phyloP scores from a whole-genome alignment of 495 filamentous ascomycete genomes.

The Pyronema omphalodes region DNA sequence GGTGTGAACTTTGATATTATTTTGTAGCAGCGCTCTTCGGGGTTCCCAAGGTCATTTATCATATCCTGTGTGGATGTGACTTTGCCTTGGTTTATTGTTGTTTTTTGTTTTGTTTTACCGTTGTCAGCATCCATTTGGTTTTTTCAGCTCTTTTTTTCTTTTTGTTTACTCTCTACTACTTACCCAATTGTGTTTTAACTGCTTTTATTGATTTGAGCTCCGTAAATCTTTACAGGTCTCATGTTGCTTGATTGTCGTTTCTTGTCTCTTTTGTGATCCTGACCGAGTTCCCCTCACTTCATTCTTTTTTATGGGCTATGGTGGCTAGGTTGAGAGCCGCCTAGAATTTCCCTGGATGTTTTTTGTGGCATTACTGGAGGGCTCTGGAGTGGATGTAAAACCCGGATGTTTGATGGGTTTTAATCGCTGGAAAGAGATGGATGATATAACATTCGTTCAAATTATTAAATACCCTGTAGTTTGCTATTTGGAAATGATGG shows the following conservation, averaged over 20 bases:
- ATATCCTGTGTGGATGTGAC: background rate
- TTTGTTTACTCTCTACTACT: conserved; percentile 1
- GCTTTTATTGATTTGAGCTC: background rate
- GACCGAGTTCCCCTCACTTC: background rate
- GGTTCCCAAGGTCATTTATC: conserved; percentile 1
- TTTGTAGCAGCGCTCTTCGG: conserved; percentile 7
- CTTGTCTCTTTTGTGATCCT: background rate
- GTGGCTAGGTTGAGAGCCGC: background rate
- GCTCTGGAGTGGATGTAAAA: too few relatives aligned
- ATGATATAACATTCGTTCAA: too few relatives aligned
- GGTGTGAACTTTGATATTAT: conserved; percentile 4
- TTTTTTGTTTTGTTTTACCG: background rate
- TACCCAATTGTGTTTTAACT: background rate
- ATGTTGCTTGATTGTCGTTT: background rate
- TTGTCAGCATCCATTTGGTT: background rate
- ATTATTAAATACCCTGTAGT: too few relatives aligned
- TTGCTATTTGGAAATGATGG: too few relatives aligned
- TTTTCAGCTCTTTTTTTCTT: background rate
- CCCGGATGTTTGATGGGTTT: too few relatives aligned
- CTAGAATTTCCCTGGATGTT: too few relatives aligned
- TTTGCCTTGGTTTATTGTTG: background rate
- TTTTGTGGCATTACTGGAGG: too few relatives aligned
- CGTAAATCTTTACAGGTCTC: background rate
- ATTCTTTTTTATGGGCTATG: background rate
- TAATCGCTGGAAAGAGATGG: too few relatives aligned